Conservation (phyloP, 169 alveolate genomes). For the Cryptosporidium canis region DNA sequence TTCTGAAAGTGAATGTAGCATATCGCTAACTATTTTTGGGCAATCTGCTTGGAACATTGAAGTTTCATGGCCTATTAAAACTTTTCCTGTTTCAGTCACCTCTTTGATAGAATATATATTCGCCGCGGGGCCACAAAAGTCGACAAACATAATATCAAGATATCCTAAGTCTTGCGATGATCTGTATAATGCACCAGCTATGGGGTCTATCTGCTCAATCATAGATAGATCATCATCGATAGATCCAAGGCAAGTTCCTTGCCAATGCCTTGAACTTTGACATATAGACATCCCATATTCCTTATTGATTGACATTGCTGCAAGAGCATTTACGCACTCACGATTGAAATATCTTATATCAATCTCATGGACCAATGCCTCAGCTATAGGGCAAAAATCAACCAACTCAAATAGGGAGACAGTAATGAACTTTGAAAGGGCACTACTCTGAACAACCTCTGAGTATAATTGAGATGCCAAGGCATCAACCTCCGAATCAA, state of each 20-base stretch:
- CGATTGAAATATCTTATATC: conserved; percentile 62
- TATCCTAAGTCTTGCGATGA: conserved; percentile 69
- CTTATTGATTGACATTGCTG: conserved; percentile 55
- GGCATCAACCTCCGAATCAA: conserved; percentile 69
- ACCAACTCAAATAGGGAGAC: conserved; percentile 26
- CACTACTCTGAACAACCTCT: conserved; percentile 53
- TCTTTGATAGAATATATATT: conserved; percentile 29
- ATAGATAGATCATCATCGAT: conserved; percentile 1
- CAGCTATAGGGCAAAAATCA: conserved; percentile 69
- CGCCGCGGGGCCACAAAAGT: conserved; percentile 41
- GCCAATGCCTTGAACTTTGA: conserved; percentile 71
- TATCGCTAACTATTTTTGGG: conserved; percentile 27
- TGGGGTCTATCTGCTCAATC: conserved; percentile 52
- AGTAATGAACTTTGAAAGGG: conserved; percentile 37
- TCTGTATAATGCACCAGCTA: conserved; percentile 46
- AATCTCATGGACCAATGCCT: conserved; percentile 38
- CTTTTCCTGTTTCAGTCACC: conserved; percentile 55
- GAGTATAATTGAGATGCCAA: conserved; percentile 59
- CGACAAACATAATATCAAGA: conserved; percentile 32
- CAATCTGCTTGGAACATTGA: conserved; percentile 51
- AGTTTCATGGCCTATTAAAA: conserved; percentile 59
- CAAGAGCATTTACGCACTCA: conserved; percentile 65
- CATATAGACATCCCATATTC: conserved; percentile 54
- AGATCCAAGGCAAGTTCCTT: conserved; percentile 59
- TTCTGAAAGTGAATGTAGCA: conserved; percentile 46